Evolutionary conservation across 805 yeast species (phyloP), one percentile per base, ranked within the genome.

Genomic region (Saccharomycopsis sp.): DNA sequence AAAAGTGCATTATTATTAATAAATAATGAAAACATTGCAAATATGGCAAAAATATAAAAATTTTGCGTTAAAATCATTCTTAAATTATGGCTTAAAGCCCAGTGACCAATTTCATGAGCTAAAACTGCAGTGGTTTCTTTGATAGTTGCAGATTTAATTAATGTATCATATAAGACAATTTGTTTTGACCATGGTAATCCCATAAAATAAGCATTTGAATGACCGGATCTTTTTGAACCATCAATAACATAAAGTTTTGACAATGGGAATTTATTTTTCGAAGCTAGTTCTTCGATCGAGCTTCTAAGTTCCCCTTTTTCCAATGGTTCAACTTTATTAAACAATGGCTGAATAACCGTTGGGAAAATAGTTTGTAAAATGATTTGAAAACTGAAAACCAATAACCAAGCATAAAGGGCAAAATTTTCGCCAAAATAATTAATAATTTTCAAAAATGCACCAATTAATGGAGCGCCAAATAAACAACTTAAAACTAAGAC

Each of bases 91-190:
- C 83, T 79, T 61, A 84, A 72, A 56, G 82, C 81, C 99, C 99
- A 93, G 63, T 93, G 99, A 41, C 99, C 99, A 54, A 93, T 82
- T 68, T 93, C 99, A 60, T 93, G 99, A n/a, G 95, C 97, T 53
- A 90, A 71, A 1, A 93, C 96, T 42, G 97, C 97, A 42, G 88
- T 86, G 33, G 88, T 85, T 64, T 93, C 95, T 35, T 73, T 75
- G 23, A 77, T 74, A 24, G 88, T 66, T 27, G 88, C 80, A 48
- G 85, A 82, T 50, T 85, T 78, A 52, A 93, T 81, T 66, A 93
- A 74, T 7, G 97, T 93, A 57, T 93, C 99, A 60, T 72, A 93
- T 36, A 93, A 74, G 41, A 93, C 97, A 66, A 93, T 93, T 64
- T 89, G 90, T 66, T 93, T 93, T 47, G 87, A 81, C 90, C 97